Evolutionary conservation across 75 land plant genomes (phyloP), one percentile per base, ranked within the genome.

Genomic region (Sequoiadendron giganteum): DNA sequence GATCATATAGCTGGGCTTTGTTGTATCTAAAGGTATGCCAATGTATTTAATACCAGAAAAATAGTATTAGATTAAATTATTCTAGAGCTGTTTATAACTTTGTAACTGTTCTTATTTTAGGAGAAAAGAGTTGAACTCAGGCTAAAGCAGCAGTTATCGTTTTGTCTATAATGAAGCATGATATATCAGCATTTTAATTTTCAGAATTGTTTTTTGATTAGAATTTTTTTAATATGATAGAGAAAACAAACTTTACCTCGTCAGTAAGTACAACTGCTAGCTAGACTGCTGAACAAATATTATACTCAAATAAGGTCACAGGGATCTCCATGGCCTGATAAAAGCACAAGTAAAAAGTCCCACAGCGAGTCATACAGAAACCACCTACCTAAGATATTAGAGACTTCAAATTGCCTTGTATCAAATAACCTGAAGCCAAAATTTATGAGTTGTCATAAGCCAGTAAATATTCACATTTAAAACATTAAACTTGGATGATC

Each of bases 1-100:
- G 95, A 42, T 93, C 93, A 80, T 96, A 96, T 87, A 92, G 94
- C 90, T 94, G 95, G 85, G 96, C 94, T 28, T 83, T 97, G 32
- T 81, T 97, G 87, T 95, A 97, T 88, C 92, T 95, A 70, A 97
- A 97, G 99, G 99, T 94, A 88, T 28, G 39, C 10, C 40, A 88
- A 32, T 54, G 19, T 19, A 5, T 32, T 88, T 34, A 15, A 83
- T 43, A 45, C 16, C 32, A 13, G 52, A 28, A 10, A n/a, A 47
- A 79, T 28, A n/a, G 48, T n/a, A 18, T 47, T 82, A 11, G 10
- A 19, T 47, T 47, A 82, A 82, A n/a, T n/a, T 28, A 45, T 47
- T 43, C 30, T 43, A 3, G 38, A 34, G 77, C 77, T 75, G 38
- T 75, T 75, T 75, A 34, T 34, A 34, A 30, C 28, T 81, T 81